Base-by-base conservation (phyloP, 495 filamentous ascomycete species). In the Haplographium delicatum region DNA sequence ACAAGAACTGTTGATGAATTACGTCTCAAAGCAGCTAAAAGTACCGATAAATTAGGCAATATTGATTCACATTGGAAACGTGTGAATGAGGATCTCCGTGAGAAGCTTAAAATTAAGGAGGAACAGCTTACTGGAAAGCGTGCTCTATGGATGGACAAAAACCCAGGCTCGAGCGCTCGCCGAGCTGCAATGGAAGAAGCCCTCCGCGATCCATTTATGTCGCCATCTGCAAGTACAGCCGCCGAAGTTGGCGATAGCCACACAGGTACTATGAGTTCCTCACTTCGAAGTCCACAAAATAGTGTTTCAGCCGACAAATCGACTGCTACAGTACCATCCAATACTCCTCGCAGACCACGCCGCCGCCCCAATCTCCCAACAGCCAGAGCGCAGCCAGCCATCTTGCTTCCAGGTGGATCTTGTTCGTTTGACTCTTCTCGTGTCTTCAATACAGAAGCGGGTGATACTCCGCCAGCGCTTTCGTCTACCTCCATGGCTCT, bases 111-210 rank as follows among this genome's bases (percentile, higher is more conserved):
- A 4, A 10, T 56, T 18, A 28, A 56, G 30, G 53, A 59, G n/a
- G 56, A 62, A 16, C 59, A 62, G 28, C 41, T 62, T 1, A 50
- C 38, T 9, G 53, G 52, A 19, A 62, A 57, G 46, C 43, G 56
- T 18, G 56, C 51, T 27, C 19, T 62, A 5, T 62, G 57, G 60
- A n/a, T 57, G 7, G 53, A 59, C 1, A 11, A 30, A 1, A 43
- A 59, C 20, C 49, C 45, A 1, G 23, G 20, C 9, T 54, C 60
- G 3, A 54, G 40, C 24, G 49, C 50, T 5, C 41, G 44, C 7
- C 47, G 54, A 5, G 44, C 45, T 31, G 48, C 54, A 7, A 53
- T 57, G 43, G 44, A 38, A 3, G 20, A 42, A 9, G 25, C 50
- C 19, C 18, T 51, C 20, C 41, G 23, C 8, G 53, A 60, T 33